phyloP scores from a whole-genome alignment of 2,329 filamentous ascomycete genomes.

The Stagonosporopsis rhizophila region DNA sequence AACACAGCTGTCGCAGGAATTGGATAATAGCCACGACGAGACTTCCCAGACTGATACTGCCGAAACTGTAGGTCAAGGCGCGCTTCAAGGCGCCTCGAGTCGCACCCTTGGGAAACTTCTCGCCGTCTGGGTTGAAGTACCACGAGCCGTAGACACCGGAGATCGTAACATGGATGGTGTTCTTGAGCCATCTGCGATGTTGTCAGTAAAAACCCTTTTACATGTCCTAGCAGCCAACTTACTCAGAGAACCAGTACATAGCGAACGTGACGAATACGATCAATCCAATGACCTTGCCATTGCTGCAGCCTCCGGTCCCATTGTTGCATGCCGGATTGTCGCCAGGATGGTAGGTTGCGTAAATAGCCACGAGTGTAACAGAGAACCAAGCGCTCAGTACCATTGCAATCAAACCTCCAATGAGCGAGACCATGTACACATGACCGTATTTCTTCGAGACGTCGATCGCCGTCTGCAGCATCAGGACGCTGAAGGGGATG shows the following conservation, averaged over 20 bases:
- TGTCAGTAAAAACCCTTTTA: constrained; percentile 12
- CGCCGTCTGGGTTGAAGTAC: constrained; percentile 65
- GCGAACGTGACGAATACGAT: constrained; percentile 89
- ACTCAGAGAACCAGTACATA: constrained; percentile 90
- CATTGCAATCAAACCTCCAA: constrained; percentile 78
- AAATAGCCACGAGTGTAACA: constrained; percentile 84
- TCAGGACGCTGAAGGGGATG: constrained; percentile 89
- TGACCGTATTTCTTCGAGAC: constrained; percentile 85
- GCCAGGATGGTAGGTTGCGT: constrained; percentile 79
- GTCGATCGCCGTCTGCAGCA: constrained; percentile 86
- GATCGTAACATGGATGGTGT: constrained; percentile 86
- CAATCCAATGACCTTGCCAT: constrained; percentile 80
- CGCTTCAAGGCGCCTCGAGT: constrained; percentile 85
- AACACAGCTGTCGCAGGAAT: constrained; percentile 80
- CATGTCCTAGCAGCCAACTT: constrained; percentile 16
- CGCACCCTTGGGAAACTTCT: constrained; percentile 72
- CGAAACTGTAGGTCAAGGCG: constrained; percentile 88
- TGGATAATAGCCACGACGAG: constrained; percentile 88
- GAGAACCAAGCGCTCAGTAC: constrained; percentile 86
- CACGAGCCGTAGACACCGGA: constrained; percentile 90
- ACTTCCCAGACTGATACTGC: constrained; percentile 86
- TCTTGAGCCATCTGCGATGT: constrained; percentile 73
- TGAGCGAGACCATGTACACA: constrained; percentile 82
- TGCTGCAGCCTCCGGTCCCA: constrained; percentile 69
- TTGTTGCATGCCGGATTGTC: constrained; percentile 63